Base-by-base conservation (phyloP, 106 monocot genomes). In the Phalaenopsis equestris region DNA sequence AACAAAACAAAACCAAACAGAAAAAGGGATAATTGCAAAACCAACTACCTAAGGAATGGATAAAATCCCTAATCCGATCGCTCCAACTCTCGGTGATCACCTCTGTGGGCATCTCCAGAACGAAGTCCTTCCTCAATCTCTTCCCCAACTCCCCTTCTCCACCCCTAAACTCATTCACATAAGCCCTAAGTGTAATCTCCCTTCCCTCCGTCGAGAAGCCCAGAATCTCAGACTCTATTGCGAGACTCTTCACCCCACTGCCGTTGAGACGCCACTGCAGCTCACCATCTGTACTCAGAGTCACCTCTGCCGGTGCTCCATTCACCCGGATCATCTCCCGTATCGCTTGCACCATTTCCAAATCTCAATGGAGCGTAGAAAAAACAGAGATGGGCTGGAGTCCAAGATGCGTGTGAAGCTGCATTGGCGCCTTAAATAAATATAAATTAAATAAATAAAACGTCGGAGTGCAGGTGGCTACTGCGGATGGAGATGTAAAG, bases 41-140 rank as follows among this genome's bases (percentile, higher is more conserved):
- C 52, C 30, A n/a, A 42, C 23, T 80, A 94, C 98, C 94, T 30
- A 98, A 79, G 1, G 89, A 89, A 41, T 89, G 74, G 72, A 98
- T 81, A 79, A 79, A 83, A 48, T 77, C 67, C 36, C 56, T 79
- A 16, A 98, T 39, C 77, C 55, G 79, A 58, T 74, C 76, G 81
- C 72, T 73, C 94, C 92, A 98, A 4, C 2, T 41, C 56, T 15
- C 43, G 39, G 87, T 86, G 36, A 41, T 43, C 45, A 84, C 85
- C 57, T 77, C 86, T 43, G 52, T 80, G 43, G 80, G 80, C 89
- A 88, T 83, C 84, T 94, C 92, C 56, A 94, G 42, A 43, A 90
- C 81, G 70, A 78, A 88, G 67, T 94, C 98, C 80, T 74, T 98
- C 89, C 85, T 89, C 21, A 75, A 67, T 79, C 90, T 79, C 47